Base-by-base conservation (phyloP, 2,329 filamentous ascomycete species). In the Simplicillium sp. region DNA sequence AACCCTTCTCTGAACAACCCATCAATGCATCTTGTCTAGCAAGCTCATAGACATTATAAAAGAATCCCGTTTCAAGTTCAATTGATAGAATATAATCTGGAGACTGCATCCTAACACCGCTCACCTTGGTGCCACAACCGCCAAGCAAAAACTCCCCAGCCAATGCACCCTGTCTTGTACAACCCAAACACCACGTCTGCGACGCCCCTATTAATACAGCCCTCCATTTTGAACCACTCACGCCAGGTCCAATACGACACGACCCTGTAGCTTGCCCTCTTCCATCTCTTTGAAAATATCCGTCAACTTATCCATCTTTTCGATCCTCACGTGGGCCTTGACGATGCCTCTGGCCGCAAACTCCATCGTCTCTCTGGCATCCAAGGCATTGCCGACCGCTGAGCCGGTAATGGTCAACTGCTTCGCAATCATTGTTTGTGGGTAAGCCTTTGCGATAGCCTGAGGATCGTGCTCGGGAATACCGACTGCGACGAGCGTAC, bases 341-440 rank as follows among this genome's bases (percentile, higher is more conserved):
- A 44, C 40, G 36, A 42, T 14, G 15, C 43, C 43, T 15, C 28
- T 33, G 4, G 28, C 14, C 29, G 39, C 43, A 18, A 42, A 35
- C 1, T 41, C 39, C 13, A 44, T 36, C 12, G 37, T 36, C 36
- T 40, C 33, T n/a, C 12, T 49, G 11, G 71, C 70, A 25, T 75
- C 71, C 39, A 60, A 57, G 34, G 68, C 60, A 39, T 67, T 73
- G 0, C 72, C 71, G 12, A 75, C 70, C 1, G 67, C 62, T 9
- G 64, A 68, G 5, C 68, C 70, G 4, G 67, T 62, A 43, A 76
- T 69, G n/a, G 55, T 64, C 38, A 60, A 51, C 46, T 71, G 62
- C 43, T 59, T 58, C 5, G 43, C 48, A 28, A 75, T 56, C 38
- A 76, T 51, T 1, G 44, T 28, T 0, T 53, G 55, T 11, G 71